These are phyloP conservation scores for Closterium sp. DNA, from an alignment of 139 green algal species.

Conservation along the genomic window DNA sequence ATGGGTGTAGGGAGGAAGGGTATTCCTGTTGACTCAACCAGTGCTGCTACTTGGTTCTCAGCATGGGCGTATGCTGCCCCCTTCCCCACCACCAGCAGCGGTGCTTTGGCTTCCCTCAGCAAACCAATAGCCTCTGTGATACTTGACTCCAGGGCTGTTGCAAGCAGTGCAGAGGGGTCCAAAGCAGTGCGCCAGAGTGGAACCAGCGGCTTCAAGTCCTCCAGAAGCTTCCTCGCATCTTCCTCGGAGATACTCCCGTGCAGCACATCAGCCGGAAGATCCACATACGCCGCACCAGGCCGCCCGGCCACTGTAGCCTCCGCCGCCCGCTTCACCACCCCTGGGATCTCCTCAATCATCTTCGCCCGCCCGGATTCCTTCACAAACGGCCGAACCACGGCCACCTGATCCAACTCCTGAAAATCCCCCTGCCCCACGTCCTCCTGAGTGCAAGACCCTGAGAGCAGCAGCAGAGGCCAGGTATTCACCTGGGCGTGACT, in stretches of 20 bases:
- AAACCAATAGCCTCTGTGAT: background rate
- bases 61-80: slow-evolving; percentile 59
- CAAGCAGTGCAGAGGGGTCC: background rate
- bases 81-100: slow-evolving; percentile 75
- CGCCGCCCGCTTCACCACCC: slow-evolving; percentile 51
- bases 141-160: background rate
- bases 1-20: slow-evolving; percentile 75
- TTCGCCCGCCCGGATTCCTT: slow-evolving; percentile 56
- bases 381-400: slow-evolving; percentile 56
- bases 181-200: background rate
- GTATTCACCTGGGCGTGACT: slow-evolving; percentile 70
- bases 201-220: background rate
- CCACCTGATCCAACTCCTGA: slow-evolving; percentile 82
- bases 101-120: slow-evolving; percentile 47
- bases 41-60: slow-evolving; percentile 43
- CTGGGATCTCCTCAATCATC: slow-evolving; percentile 49
- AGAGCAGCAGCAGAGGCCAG: slow-evolving; percentile 78
- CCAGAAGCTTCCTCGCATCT: slow-evolving; percentile 21
- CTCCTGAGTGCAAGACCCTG: slow-evolving; percentile 62
- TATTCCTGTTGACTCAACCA: slow-evolving; percentile 61
- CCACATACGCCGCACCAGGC: slow-evolving; percentile 71
- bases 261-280: slow-evolving; percentile 64
- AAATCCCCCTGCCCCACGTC: slow-evolving; percentile 79
- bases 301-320: slow-evolving; percentile 57
- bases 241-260: slow-evolving; percentile 9